Percentiles rank a stretch among this genome's conserved stretches.
phyloP scores from a whole-genome alignment of 768 basidiomycete species.

The Hericium alpestre region DNA sequence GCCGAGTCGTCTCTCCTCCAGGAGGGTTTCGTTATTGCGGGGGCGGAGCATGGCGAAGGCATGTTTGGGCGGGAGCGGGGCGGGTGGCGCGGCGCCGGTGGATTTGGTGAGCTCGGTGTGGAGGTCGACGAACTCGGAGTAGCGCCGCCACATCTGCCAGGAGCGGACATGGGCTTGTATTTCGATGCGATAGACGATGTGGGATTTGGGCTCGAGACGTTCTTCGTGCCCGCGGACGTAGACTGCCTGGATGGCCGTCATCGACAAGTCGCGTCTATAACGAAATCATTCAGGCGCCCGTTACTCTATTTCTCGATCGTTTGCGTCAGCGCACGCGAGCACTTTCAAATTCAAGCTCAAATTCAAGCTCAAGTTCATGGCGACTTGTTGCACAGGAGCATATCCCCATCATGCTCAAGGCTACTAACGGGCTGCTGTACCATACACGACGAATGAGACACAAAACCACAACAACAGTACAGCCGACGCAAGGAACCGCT shows the following conservation, averaged over 20 bases:
- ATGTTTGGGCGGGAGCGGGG: constrained; percentile 77
- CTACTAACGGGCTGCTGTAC: no score
- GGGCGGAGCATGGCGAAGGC: constrained; percentile 56
- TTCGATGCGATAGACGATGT: constrained; percentile 73
- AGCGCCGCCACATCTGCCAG: constrained; percentile 91
- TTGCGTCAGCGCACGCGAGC: neutral
- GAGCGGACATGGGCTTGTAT: constrained; percentile 83
- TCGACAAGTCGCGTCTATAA: constrained; percentile 15
- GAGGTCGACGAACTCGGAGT: constrained; percentile 88
- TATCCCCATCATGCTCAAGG: no score
- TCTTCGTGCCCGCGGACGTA: constrained; percentile 61
- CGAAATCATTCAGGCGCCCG: no score
- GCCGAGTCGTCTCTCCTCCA: constrained; percentile 68
- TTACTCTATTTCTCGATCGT: neutral
- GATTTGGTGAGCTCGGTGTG: constrained; percentile 71
- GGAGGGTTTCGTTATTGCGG: constrained; percentile 44
- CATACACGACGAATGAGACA: no score
- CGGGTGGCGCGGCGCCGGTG: constrained; percentile 74
- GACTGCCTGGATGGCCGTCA: constrained; percentile 73
- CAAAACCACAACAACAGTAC: no score
- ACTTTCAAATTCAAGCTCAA: no score
- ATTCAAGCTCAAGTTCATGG: no score
- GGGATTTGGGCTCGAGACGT: constrained; percentile 59
- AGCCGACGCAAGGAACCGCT: no score
- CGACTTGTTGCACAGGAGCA: no score